phyloP scores from a whole-genome alignment of 1,139 yeast species.

The Zygotorulaspora mrakii region DNA sequence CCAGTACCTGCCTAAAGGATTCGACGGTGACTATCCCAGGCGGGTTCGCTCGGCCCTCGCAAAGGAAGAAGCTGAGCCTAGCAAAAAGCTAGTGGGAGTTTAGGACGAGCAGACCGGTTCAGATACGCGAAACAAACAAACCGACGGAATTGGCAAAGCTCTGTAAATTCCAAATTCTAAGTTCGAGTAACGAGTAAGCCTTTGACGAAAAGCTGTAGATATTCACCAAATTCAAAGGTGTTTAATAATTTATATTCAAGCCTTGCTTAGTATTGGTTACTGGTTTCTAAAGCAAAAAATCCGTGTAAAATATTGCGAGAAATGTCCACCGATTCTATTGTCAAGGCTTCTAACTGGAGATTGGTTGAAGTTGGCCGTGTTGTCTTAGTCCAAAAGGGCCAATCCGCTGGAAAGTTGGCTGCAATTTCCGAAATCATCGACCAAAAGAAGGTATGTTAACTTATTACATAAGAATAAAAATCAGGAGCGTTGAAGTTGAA shows the following conservation, averaged over 20 bases:
- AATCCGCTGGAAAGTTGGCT: constrained; percentile 74
- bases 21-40: too few species aligned
- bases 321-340: constrained; percentile 71
- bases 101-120: too few species aligned
- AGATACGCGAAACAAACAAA: not conserved
- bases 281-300: constrained; percentile 9
- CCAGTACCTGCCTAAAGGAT: too few species aligned
- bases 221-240: constrained; percentile 1
- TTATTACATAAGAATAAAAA: not conserved
- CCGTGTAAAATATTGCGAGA: constrained; percentile 24
- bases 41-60: too few species aligned
- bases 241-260: not conserved
- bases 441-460: constrained; percentile 89
- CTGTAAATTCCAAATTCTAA: not conserved
- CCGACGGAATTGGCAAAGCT: not conserved
- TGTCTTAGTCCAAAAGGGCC: constrained; percentile 80
- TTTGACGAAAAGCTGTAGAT: not conserved
- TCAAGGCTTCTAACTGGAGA: constrained; percentile 98
- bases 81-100: too few species aligned
- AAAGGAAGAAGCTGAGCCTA: too few species aligned
- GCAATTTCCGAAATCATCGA: constrained; percentile 97
- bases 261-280: constrained; percentile 1
- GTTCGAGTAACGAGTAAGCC: not conserved
- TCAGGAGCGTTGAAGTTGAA: not conserved
- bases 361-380: constrained; percentile 99